Evolutionary conservation across 306 rosid genomes (phyloP), one percentile per base, ranked within the genome.

Genomic region (Sindora glabra): DNA sequence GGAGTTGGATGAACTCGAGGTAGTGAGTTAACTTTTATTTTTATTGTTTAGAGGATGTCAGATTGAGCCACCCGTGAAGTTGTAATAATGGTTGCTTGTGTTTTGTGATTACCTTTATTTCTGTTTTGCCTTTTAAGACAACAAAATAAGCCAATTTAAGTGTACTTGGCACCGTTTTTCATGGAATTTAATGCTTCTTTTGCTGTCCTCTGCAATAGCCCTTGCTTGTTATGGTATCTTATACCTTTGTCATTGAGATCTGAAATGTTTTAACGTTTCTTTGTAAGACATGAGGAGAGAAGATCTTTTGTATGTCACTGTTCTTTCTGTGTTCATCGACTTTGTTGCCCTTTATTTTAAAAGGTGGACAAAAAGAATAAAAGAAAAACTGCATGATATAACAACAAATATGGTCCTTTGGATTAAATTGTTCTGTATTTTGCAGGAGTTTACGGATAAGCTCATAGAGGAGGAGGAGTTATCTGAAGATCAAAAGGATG

Each of bases 1-100:
- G 96, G 96, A 86, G 44, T 69, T 89, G 21, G 96, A 89, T 48
- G 95, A 89, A 58, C 73, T 83, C 26, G 87, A 89, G 96, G 95
- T 89, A 83, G 60, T 2, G 34, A 53, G 44, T 51, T 62, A 15
- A 32, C 57, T 69, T 12, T n/a, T n/a, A n/a, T n/a, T n/a, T n/a
- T n/a, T n/a, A n/a, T n/a, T n/a, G n/a, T n/a, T n/a, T n/a, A n/a
- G n/a, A n/a, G n/a, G n/a, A n/a, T n/a, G n/a, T n/a, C n/a, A n/a
- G n/a, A n/a, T n/a, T n/a, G n/a, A n/a, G n/a, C n/a, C n/a, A n/a
- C n/a, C n/a, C n/a, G n/a, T n/a, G n/a, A n/a, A n/a, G n/a, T n/a
- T 49, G 8, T 40, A 50, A 8, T 64, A 9, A 0, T 29, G 8
- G 5, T 4, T 29, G 34, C 34, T 29, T 29, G 34, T 29, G 8